Evolutionary conservation across 345 rosid species (phyloP).

Genomic region (Populus euphratica): DNA sequence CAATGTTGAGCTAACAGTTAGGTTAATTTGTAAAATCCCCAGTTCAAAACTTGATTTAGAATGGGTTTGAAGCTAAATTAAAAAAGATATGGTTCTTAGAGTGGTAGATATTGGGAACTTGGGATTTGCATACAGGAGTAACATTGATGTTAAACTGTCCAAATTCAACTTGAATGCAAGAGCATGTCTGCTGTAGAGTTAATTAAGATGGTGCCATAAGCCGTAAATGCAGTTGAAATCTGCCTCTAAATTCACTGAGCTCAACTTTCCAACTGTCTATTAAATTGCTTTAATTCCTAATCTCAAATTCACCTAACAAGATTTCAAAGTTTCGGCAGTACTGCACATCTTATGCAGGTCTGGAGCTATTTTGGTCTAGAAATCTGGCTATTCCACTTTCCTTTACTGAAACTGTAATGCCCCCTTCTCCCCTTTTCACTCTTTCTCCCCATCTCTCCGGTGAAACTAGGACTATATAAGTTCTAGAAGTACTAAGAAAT

Average conservation of each 20-base stretch:
- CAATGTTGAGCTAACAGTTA: neutral
- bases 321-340: neutral
- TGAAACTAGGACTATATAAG: neutral
- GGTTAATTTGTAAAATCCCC: no score
- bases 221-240: constrained; percentile 14
- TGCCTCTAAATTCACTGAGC: constrained; percentile 7
- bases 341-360: neutral
- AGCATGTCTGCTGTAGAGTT: neutral
- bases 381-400: neutral
- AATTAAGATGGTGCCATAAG: neutral
- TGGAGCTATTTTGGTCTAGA: neutral
- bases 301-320: constrained; percentile 23
- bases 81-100: neutral
- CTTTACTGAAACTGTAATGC: neutral
- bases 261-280: constrained; percentile 21
- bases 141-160: neutral
- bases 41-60: no score
- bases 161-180: neutral
- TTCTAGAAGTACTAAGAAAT: neutral
- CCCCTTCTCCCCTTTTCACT: neutral
- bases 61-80: no score
- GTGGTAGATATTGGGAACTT: neutral
- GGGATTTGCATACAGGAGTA: neutral
- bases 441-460: neutral
- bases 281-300: constrained; percentile 19